Conservation (phyloP, 768 basidiomycete species). For the Lentinula raphanica region DNA sequence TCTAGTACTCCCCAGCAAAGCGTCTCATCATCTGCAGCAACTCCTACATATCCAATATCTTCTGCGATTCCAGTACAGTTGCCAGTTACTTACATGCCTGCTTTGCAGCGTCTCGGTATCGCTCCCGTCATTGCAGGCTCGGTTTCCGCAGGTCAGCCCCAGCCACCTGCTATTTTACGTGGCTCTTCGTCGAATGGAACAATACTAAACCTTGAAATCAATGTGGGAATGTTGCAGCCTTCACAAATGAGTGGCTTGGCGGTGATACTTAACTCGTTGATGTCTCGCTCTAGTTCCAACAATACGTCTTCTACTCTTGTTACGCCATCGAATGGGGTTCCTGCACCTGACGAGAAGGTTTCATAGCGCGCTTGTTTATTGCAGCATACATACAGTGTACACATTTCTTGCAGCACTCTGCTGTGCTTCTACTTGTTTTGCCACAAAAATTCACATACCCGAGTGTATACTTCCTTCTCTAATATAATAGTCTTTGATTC, state of each 20-base stretch:
- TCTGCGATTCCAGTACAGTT: constrained; percentile 61
- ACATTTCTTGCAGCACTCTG: too few relatives aligned
- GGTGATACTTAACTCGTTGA: constrained; percentile 64
- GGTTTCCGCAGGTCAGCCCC: constrained; percentile 48
- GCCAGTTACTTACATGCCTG: constrained; percentile 58
- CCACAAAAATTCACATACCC: too few relatives aligned
- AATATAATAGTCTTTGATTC: too few relatives aligned
- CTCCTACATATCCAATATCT: constrained; percentile 32
- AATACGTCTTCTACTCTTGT: not conserved
- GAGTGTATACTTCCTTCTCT: too few relatives aligned
- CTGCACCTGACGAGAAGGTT: not conserved
- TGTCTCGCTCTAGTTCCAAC: constrained; percentile 36
- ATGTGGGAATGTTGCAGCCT: constrained; percentile 65
- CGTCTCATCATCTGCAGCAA: constrained; percentile 20
- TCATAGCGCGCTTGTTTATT: too few relatives aligned
- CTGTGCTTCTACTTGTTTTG: too few relatives aligned
- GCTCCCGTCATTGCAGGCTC: constrained; percentile 59
- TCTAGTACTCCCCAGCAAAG: constrained; percentile 20
- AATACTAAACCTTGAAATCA: constrained; percentile 74
- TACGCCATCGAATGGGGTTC: not conserved
- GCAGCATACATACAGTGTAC: too few relatives aligned
- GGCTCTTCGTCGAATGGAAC: constrained; percentile 68
- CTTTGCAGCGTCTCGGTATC: constrained; percentile 70
- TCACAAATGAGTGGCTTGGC: constrained; percentile 77
- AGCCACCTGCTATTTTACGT: constrained; percentile 71